Percentiles rank a stretch among this genome's conserved stretches.
Evolutionary conservation across 192 early-diverging fungal species (phyloP).

Genomic region (Coemansia sp.): DNA sequence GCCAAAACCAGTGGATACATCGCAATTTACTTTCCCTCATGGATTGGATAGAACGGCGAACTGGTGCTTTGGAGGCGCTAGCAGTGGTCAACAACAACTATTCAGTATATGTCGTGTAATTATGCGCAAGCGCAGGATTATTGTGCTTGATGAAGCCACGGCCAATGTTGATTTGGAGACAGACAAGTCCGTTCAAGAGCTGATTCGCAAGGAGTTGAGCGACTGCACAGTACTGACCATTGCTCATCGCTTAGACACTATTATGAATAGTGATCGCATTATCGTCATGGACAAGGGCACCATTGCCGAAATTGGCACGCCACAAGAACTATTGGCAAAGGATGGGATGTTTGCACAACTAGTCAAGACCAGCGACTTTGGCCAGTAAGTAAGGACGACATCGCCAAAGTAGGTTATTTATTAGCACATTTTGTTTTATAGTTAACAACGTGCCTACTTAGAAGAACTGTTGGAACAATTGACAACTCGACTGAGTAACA

Average conservation of each 20-base stretch:
- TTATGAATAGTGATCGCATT: slow-evolving; percentile 69
- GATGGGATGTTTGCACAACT: slow-evolving; percentile 32
- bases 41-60: too few species aligned
- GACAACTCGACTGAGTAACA: not conserved
- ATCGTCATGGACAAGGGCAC: slow-evolving; percentile 74
- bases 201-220: slow-evolving; percentile 59
- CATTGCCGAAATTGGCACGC: slow-evolving; percentile 67
- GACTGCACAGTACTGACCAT: slow-evolving; percentile 63
- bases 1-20: too few species aligned
- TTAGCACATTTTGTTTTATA: not conserved
- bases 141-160: slow-evolving; percentile 75
- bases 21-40: too few species aligned
- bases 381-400: not conserved
- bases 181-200: slow-evolving; percentile 22
- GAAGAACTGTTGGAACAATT: not conserved
- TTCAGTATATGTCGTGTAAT: slow-evolving; percentile 42
- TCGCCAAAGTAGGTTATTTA: not conserved
- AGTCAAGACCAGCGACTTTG: slow-evolving; percentile 30
- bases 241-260: slow-evolving; percentile 75
- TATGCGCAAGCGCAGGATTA: slow-evolving; percentile 59
- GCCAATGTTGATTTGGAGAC: slow-evolving; percentile 60
- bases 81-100: too few species aligned
- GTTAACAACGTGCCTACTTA: not conserved
- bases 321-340: slow-evolving; percentile 59
- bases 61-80: too few species aligned